Conservation (phyloP, 2,329 filamentous ascomycete species). For the Teratosphaeria gauchensis region DNA sequence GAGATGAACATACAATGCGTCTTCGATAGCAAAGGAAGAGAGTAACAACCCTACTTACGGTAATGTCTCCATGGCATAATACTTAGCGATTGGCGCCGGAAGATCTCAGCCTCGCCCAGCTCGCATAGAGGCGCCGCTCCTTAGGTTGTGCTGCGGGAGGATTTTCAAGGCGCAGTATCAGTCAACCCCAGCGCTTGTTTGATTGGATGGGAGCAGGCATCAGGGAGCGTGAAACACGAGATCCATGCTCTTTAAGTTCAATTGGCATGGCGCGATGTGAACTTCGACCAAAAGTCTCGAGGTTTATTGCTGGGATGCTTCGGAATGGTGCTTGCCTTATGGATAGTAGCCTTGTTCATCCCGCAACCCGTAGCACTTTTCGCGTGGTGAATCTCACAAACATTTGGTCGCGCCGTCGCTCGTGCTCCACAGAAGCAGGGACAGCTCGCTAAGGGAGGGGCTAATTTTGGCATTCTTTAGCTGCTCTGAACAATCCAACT, state of each 20-base stretch:
- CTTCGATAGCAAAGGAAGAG: background rate
- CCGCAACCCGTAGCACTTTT: background rate
- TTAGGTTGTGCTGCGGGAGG: background rate
- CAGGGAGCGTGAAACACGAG: background rate
- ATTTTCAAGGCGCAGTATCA: background rate
- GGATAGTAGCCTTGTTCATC: background rate
- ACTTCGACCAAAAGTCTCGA: background rate
- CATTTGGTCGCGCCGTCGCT: background rate
- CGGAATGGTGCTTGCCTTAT: background rate
- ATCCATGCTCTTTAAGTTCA: background rate
- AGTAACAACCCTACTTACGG: background rate
- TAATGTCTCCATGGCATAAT: background rate
- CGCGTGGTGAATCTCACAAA: background rate
- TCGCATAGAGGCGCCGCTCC: background rate
- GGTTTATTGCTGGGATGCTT: background rate
- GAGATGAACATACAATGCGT: background rate
- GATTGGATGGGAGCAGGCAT: background rate
- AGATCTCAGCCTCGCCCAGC: background rate
- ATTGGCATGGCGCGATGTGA: no score
- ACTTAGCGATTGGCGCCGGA: background rate
- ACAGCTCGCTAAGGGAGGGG: background rate
- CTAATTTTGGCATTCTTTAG: background rate
- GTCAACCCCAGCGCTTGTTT: background rate
- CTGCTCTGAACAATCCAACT: no score
- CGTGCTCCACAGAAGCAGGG: background rate